phyloP scores from a whole-genome alignment of 441 rosid genomes.

The Corymbia calophylla region DNA sequence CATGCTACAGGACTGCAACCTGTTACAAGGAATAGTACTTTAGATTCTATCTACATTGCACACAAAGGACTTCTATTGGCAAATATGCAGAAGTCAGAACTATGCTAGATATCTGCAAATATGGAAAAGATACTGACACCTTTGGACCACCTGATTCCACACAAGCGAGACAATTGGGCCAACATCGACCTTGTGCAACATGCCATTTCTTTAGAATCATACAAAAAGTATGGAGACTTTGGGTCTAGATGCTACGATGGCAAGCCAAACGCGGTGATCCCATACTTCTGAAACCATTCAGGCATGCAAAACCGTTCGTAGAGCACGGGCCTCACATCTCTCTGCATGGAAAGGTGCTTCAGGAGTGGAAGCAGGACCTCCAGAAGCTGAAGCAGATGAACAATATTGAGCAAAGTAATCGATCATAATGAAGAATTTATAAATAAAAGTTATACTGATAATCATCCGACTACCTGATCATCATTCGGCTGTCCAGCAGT shows the following conservation, averaged over 20 bases:
- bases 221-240: neutral
- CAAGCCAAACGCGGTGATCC: conserved; percentile 68
- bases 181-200: neutral
- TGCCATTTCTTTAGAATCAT: neutral
- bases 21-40: neutral
- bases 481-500: conserved; percentile 75
- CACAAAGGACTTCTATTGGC: neutral
- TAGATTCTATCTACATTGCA: neutral
- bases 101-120: neutral
- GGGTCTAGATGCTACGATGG: conserved; percentile 1
- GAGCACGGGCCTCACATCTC: conserved; percentile 67
- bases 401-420: neutral
- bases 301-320: conserved; percentile 82
- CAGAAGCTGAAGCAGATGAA: conserved; percentile 50
- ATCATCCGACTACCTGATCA: conserved; percentile 50
- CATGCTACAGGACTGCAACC: neutral
- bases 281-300: conserved; percentile 91
- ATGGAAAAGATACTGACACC: neutral
- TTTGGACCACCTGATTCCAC: neutral
- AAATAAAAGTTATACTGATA: neutral
- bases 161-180: neutral
- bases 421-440: neutral
- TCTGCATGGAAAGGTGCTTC: conserved; percentile 68
- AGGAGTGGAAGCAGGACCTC: conserved; percentile 87
- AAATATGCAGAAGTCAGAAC: neutral